These are phyloP conservation scores for Cladosporium sp. DNA, from an alignment of 2,329 filamentous ascomycete species.

Conservation along the genomic window DNA sequence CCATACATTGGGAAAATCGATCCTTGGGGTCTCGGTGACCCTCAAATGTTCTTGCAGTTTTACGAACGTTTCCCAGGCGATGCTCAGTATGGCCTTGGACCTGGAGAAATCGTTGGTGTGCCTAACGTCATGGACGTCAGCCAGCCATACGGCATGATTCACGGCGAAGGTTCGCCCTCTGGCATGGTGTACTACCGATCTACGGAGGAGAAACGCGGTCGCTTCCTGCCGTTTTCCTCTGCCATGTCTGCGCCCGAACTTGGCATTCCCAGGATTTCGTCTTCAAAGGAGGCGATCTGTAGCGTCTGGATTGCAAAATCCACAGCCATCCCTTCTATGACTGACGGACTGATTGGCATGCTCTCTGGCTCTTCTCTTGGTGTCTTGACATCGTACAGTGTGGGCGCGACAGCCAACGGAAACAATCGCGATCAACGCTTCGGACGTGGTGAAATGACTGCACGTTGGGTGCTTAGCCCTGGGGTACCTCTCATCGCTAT, in stretches of 20 bases:
- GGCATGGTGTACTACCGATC: constrained; percentile 75
- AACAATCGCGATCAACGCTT: constrained; percentile 58
- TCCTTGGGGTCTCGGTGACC: constrained; percentile 75
- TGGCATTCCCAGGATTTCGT: constrained; percentile 72
- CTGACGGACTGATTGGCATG: constrained; percentile 74
- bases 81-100: constrained; percentile 69
- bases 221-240: constrained; percentile 62
- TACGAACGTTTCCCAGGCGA: constrained; percentile 70
- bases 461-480: constrained; percentile 84
- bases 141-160: constrained; percentile 74
- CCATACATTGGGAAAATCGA: constrained; percentile 71
- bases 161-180: constrained; percentile 80
- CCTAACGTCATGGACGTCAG: constrained; percentile 91
- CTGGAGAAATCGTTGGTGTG: constrained; percentile 67
- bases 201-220: constrained; percentile 68
- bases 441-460: constrained; percentile 71
- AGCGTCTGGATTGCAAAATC: constrained; percentile 90
- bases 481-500: constrained; percentile 87
- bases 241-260: constrained; percentile 58
- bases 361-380: constrained; percentile 79
- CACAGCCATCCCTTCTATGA: constrained; percentile 62
- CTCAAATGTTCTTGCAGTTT: constrained; percentile 70
- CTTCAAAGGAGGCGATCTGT: constrained; percentile 65
- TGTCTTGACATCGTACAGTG: constrained; percentile 73
- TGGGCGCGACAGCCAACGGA: constrained; percentile 47